Evolutionary conservation across 2,329 filamentous ascomycete genomes (phyloP), one percentile per base, ranked within the genome.

Genomic region (Bipolaris zeicola): DNA sequence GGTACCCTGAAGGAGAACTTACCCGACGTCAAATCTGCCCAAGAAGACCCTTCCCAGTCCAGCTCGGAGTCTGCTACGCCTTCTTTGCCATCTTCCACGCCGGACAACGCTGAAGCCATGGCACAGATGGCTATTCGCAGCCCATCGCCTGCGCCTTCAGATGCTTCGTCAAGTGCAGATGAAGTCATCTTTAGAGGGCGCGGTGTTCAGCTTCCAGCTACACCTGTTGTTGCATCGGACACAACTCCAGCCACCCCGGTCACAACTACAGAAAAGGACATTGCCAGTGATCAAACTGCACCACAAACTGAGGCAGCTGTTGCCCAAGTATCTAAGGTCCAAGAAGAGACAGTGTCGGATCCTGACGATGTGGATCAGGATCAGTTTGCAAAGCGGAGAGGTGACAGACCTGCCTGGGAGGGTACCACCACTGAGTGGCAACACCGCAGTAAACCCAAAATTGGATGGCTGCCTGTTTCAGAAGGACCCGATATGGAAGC

Each of bases 111-210:
- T 16, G 52, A 57, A n/a, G 66, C 70, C 11, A 72, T 73, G 64
- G 70, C 65, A 7, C 58, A 69, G 2, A 70, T 73, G 68, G 67
- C 64, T 0, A 69, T 75, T 42, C 77, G 78, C 26, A 75, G 70
- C 36, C 66, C 77, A 2, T 80, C 78, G 5, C 70, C 70, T 6
- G 59, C 65, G 3, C 52, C 45, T 3, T 75, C 71, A 4, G 56
- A 64, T n/a, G 49, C 60, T 1, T 67, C 62, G 3, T 68, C 63
- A 8, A 66, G 58, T 26, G 57, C 88, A 66, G 89, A 90, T 45
- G 91, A 96, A 62, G 79, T 91, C 5, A 60, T 77, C 16, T 77
- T 77, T 60, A 63, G 60, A 57, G 75, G 75, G 6, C 71, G 75
- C 44, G 56, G 55, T 31, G 22, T 24, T 13, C 57, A 59, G 14